Evolutionary conservation across 257 asterid species (phyloP).

Genomic region (Pogostemon cablin): DNA sequence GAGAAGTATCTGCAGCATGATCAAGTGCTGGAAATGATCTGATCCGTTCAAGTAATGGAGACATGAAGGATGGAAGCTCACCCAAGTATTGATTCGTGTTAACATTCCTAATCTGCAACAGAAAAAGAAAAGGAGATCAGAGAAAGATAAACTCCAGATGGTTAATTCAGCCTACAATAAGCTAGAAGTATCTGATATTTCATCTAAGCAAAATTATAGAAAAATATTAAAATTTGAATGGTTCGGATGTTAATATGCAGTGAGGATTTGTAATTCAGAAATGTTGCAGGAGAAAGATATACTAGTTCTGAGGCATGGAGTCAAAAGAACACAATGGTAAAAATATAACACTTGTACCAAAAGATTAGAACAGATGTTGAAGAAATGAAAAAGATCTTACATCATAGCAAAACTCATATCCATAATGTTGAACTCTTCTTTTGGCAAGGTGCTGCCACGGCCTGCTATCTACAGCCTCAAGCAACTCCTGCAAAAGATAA

Average conservation of each 20-base stretch:
- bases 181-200: neutral
- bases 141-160: conserved; percentile 9
- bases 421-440: conserved; percentile 94
- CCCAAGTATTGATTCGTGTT: conserved; percentile 78
- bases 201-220: neutral
- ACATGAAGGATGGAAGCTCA: conserved; percentile 76
- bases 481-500: conserved; percentile 60
- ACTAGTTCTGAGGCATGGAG: neutral
- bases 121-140: neutral
- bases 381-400: conserved; percentile 47
- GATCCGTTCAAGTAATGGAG: conserved; percentile 63
- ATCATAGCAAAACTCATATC: conserved; percentile 83
- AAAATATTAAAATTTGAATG: neutral
- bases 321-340: neutral
- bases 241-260: neutral
- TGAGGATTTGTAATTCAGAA: neutral
- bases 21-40: conserved; percentile 51
- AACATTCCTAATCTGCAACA: conserved; percentile 82
- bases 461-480: conserved; percentile 73
- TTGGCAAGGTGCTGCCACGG: conserved; percentile 88
- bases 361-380: neutral
- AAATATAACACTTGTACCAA: neutral
- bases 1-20: conserved; percentile 39
- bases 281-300: neutral
- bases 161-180: conserved; percentile 9